Conservation (phyloP, 2,329 filamentous ascomycete genomes). For the Stenocarpella maydis region DNA sequence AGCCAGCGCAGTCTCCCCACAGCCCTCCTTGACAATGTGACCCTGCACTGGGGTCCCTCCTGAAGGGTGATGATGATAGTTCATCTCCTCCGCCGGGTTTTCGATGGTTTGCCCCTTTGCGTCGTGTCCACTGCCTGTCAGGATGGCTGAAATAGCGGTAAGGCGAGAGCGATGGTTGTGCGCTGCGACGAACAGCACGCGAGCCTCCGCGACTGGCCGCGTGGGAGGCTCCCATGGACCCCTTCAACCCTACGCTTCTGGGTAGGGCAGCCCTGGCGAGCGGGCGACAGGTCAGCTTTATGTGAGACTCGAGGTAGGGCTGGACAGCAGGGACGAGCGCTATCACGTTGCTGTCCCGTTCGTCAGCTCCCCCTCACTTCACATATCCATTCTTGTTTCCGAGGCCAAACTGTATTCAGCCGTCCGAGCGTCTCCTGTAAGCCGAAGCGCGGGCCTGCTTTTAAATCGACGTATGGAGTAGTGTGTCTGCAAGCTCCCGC, state of each 20-base stretch:
- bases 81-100: conserved; percentile 30
- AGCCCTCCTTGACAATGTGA: conserved; percentile 30
- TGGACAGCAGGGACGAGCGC: conserved; percentile 24
- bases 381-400: conserved; percentile 18
- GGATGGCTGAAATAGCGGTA: conserved; percentile 29
- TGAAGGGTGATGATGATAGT: conserved; percentile 27
- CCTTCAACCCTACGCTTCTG: background rate
- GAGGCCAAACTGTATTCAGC: conserved; percentile 8
- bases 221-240: background rate
- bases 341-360: conserved; percentile 12
- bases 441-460: conserved; percentile 28
- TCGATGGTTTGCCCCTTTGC: conserved; percentile 28
- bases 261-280: background rate
- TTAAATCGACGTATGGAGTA: conserved; percentile 23
- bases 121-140: conserved; percentile 27
- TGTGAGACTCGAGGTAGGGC: conserved; percentile 8
- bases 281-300: conserved; percentile 13
- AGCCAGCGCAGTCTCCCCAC: conserved; percentile 32
- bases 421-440: conserved; percentile 24
- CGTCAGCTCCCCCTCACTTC: conserved; percentile 8
- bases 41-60: conserved; percentile 24
- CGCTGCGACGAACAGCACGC: conserved; percentile 1
- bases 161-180: conserved; percentile 6
- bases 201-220: conserved; percentile 10
- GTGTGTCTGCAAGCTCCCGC: conserved; percentile 8